Evolutionary conservation across 169 alveolate species (phyloP).

Genomic region (Hammondia hammondi): DNA sequence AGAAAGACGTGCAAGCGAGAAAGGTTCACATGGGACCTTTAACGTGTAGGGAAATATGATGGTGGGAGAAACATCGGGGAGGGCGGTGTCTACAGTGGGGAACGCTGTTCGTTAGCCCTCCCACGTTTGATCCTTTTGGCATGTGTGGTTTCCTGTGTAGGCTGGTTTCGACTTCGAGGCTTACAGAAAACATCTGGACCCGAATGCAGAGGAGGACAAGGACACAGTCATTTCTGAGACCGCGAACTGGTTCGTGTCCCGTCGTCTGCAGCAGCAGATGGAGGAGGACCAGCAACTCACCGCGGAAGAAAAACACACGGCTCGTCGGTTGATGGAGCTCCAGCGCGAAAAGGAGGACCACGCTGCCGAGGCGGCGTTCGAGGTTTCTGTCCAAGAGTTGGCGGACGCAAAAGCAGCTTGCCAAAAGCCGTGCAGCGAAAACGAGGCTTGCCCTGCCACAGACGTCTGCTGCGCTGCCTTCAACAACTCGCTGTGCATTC

Average conservation of each 20-base stretch:
- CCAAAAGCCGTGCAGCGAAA: slow-evolving; percentile 52
- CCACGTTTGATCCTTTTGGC: too few species aligned
- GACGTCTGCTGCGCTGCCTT: slow-evolving; percentile 63
- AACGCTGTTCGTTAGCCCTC: too few species aligned
- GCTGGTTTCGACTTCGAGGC: slow-evolving; percentile 37
- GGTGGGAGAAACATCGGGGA: too few species aligned
- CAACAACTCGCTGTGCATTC: slow-evolving; percentile 61
- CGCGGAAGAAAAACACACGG: background rate
- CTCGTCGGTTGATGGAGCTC: slow-evolving; percentile 22
- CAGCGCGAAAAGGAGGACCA: background rate
- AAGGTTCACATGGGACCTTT: too few species aligned
- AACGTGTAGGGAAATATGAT: too few species aligned
- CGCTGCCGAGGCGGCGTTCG: background rate
- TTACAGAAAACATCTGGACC: slow-evolving; percentile 15
- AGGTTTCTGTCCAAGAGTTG: background rate
- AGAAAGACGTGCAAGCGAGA: too few species aligned
- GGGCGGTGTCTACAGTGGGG: too few species aligned
- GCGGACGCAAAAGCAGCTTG: slow-evolving; percentile 52
- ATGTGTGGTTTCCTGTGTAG: background rate
- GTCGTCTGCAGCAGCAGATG: slow-evolving; percentile 30
- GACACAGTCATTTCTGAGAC: slow-evolving; percentile 7
- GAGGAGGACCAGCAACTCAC: background rate
- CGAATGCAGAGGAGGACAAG: slow-evolving; percentile 4
- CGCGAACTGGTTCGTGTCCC: slow-evolving; percentile 14
- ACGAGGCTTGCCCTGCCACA: slow-evolving; percentile 51